A percentile compares a stretch with the other conserved stretches of the same genome.
phyloP scores from a whole-genome alignment of 1,139 yeast species.

The Geotrichum macrosporum region DNA sequence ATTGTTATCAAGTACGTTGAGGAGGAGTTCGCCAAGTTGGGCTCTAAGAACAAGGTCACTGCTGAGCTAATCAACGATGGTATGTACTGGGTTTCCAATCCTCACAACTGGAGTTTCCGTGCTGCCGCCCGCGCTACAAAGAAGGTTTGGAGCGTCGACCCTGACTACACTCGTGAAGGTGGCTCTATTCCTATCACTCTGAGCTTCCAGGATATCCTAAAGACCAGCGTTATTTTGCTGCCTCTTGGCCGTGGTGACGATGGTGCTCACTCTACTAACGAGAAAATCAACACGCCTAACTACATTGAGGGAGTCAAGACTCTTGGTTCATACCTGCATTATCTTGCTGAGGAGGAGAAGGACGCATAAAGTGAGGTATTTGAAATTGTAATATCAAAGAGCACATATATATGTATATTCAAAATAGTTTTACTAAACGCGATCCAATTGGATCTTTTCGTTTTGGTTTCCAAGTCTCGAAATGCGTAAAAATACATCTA shows the following conservation, averaged over 20 bases:
- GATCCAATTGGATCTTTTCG: slow-evolving; percentile 63
- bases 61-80: slow-evolving; percentile 90
- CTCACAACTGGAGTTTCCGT: slow-evolving; percentile 84
- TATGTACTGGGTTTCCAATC: slow-evolving; percentile 93
- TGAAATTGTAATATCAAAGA: too few species aligned
- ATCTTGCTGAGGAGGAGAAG: slow-evolving; percentile 52
- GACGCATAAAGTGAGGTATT: slow-evolving; percentile 28
- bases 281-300: slow-evolving; percentile 82
- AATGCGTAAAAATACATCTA: slow-evolving; percentile 76
- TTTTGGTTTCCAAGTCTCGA: slow-evolving; percentile 71
- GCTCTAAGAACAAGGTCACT: slow-evolving; percentile 68
- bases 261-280: slow-evolving; percentile 97
- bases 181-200: slow-evolving; percentile 96
- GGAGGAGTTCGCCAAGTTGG: slow-evolving; percentile 57
- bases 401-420: neutral
- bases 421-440: slow-evolving; percentile 46
- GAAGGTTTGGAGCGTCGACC: slow-evolving; percentile 90
- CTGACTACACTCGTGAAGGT: slow-evolving; percentile 97
- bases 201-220: slow-evolving; percentile 80
- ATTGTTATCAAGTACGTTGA: slow-evolving; percentile 69
- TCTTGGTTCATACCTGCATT: slow-evolving; percentile 88
- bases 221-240: slow-evolving; percentile 77
- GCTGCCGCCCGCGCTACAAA: slow-evolving; percentile 95
- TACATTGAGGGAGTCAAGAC: slow-evolving; percentile 93
- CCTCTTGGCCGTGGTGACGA: slow-evolving; percentile 99